phyloP scores from a whole-genome alignment of 768 basidiomycete species.

The Cubamyces sp. region DNA sequence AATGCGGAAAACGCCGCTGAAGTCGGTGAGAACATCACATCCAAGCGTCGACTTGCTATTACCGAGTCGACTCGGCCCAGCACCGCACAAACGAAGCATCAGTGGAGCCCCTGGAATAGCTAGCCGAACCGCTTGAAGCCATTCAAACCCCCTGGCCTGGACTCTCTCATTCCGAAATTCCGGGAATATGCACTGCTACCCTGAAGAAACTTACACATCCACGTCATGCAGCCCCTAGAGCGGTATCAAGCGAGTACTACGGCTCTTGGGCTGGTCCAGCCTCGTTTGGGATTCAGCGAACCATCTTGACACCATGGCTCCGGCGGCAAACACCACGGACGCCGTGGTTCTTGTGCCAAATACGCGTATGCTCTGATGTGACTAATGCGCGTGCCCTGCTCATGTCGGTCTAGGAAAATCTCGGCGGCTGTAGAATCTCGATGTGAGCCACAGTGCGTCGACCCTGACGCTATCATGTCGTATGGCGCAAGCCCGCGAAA shows the following conservation, averaged over 20 bases:
- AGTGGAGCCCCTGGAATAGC: no score
- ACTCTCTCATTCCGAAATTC: no score
- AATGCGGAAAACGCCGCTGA: no score
- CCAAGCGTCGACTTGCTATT: no score
- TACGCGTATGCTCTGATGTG: no score
- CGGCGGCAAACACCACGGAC: not conserved
- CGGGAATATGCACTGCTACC: no score
- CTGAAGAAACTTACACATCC: not conserved
- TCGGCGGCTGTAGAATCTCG: slow-evolving; percentile 2
- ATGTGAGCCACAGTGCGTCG: slow-evolving; percentile 3
- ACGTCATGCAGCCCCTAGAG: not conserved
- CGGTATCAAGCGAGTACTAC: not conserved
- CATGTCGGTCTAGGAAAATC: slow-evolving; percentile 10
- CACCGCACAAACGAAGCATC: no score
- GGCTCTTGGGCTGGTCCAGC: not conserved
- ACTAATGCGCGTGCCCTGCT: not conserved
- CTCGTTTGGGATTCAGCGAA: slow-evolving; percentile 4
- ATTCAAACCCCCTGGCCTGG: no score
- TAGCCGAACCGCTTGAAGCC: no score
- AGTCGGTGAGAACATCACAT: no score
- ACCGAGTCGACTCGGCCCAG: no score
- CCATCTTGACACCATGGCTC: not conserved
- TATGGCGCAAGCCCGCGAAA: not conserved
- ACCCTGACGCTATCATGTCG: slow-evolving; percentile 6
- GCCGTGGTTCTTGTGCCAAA: not conserved